Evolutionary conservation across 495 filamentous ascomycete genomes (phyloP).

Genomic region (Oidiodendron maius): DNA sequence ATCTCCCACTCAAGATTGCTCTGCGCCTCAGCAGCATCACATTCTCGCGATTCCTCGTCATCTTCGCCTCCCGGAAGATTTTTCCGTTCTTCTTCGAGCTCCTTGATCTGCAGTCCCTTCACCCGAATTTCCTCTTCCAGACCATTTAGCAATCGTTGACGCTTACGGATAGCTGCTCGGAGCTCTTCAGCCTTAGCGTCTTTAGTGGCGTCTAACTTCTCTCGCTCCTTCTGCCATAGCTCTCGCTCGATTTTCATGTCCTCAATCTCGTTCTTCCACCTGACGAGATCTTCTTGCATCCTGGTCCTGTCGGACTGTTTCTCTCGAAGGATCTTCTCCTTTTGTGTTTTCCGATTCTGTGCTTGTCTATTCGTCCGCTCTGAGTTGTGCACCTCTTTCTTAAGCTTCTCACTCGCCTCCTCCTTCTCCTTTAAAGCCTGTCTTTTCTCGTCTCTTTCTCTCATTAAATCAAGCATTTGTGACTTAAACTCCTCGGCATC

Average conservation of each 20-base stretch:
- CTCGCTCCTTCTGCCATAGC: constrained; percentile 35
- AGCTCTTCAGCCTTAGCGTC: constrained; percentile 21
- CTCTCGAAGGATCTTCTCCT: constrained; percentile 72
- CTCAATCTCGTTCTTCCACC: constrained; percentile 50
- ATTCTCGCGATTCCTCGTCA: constrained; percentile 46
- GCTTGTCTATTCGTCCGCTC: constrained; percentile 81
- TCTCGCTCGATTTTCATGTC: constrained; percentile 36
- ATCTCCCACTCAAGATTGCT: constrained; percentile 19
- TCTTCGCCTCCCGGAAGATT: constrained; percentile 46
- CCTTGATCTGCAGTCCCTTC: constrained; percentile 35
- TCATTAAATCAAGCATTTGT: constrained; percentile 49
- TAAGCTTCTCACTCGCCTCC: constrained; percentile 73
- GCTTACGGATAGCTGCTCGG: constrained; percentile 11
- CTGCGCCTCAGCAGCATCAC: constrained; percentile 23
- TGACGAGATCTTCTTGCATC: constrained; percentile 46
- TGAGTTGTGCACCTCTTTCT: constrained; percentile 70
- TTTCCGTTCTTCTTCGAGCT: constrained; percentile 48
- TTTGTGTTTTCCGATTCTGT: constrained; percentile 70
- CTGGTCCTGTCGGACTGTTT: constrained; percentile 60
- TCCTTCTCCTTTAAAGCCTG: constrained; percentile 78
- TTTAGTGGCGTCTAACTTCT: constrained; percentile 35
- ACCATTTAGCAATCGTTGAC: constrained; percentile 12
- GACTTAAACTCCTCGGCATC: constrained; percentile 73
- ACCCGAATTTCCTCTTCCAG: constrained; percentile 33
- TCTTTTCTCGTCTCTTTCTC: constrained; percentile 67